Base-by-base conservation (phyloP, 176 grass and related monocot genomes). In the Saccharum spontaneum region DNA sequence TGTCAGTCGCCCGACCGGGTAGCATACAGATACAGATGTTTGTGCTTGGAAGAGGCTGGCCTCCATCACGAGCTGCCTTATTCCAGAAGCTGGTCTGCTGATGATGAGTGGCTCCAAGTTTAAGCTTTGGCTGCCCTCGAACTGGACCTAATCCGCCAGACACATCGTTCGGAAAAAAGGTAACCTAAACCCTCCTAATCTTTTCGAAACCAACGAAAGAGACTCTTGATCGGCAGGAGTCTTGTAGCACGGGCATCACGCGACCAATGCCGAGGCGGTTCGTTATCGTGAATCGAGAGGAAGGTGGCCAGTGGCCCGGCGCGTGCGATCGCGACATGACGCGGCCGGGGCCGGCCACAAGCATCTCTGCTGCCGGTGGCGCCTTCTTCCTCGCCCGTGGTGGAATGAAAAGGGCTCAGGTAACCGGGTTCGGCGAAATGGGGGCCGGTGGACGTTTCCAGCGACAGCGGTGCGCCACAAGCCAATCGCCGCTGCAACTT, bases 401-500 rank as follows among this genome's bases (percentile, higher is more conserved):
- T 70, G 67, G 36, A 13, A n/a, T 3, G 11, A 15, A 31, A 31
- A 18, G 67, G 1, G 8, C 0, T 59, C 52, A 12, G 18, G 18
- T 2, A n/a, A 59, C 54, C 54, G 37, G 18, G 65, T n/a, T 69
- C 37, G 67, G 20, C 67, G 67, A 70, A 70, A 69, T 3, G 36
- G 67, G 67, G 67, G 36, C 3, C 18, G 67, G 36, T 18, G 49
- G 49, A 55, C 37, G 68, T n/a, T 70, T 70, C 68, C 20, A 70
- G 68, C 39, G 38, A 71, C 36, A 40, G 36, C 33, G 18, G 67
- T 39, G 67, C 37, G 70, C 70, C 43, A 73, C 40, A 16, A 46
- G 70, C 71, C 71, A 74, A 30, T 46, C n/a, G 41, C 71, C 44
- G 44, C 71, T 28, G 71, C 71, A 18, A 14, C 71, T 73, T 40